A percentile compares a stretch with the other conserved stretches of the same genome.
Conservation (phyloP, 1,284 basidiomycete species). For the Trametes versicolor region DNA sequence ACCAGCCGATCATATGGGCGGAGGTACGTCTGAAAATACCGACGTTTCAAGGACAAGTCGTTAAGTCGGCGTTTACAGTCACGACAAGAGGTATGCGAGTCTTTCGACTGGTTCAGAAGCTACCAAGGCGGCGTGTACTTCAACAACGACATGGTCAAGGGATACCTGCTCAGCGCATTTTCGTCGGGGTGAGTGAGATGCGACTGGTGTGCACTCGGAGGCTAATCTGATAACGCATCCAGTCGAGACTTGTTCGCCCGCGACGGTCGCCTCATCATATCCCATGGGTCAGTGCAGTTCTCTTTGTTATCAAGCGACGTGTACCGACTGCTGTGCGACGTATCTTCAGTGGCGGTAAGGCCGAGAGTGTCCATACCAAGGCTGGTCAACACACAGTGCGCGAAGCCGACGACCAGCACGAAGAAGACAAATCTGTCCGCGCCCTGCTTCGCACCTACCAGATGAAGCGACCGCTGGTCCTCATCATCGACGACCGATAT, state of each 20-base stretch:
- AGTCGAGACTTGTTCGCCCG: conserved; percentile 76
- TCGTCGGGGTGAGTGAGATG: conserved; percentile 61
- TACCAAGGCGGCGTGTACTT: conserved; percentile 84
- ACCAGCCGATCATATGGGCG: conserved; percentile 47
- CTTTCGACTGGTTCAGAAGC: conserved; percentile 75
- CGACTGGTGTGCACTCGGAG: background rate
- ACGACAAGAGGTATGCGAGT: conserved; percentile 83
- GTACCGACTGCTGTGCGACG: background rate
- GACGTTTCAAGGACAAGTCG: background rate
- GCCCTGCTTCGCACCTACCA: conserved; percentile 67
- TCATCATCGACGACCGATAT: conserved; percentile 79
- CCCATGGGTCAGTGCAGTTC: conserved; percentile 69
- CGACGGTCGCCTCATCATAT: conserved; percentile 75
- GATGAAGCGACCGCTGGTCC: conserved; percentile 63
- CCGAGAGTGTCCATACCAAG: conserved; percentile 59
- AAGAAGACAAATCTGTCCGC: conserved; percentile 72
- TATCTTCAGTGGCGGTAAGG: conserved; percentile 70
- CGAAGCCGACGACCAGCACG: conserved; percentile 67
- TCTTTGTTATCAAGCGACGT: background rate
- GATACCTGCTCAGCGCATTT: conserved; percentile 78
- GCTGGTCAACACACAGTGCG: conserved; percentile 50
- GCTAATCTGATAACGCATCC: conserved; percentile 9
- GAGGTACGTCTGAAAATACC: conserved; percentile 40
- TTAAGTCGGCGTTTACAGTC: conserved; percentile 55
- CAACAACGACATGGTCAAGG: conserved; percentile 66